Base-by-base conservation (phyloP, 1,284 basidiomycete species). In the Papiliotrema flavescens region DNA sequence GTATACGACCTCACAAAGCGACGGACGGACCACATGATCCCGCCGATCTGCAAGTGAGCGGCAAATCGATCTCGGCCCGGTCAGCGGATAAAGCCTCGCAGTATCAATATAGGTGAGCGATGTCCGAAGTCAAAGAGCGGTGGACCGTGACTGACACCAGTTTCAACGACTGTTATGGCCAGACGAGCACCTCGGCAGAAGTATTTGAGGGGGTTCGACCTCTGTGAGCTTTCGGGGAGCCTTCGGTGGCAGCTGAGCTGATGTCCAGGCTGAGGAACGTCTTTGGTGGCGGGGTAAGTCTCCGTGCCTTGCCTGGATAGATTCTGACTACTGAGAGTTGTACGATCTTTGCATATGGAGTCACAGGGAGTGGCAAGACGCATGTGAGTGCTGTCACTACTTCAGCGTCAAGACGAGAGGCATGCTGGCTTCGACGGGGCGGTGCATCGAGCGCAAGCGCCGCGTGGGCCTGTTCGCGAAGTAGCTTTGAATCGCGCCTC, bases 341-440 rank as follows among this genome's bases (percentile, higher is more conserved):
- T 6, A 68, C 64, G 0, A 60, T 70, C 23, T 67, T 72, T 47
- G 61, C 66, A 1, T 72, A 69, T 50, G 70, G 70, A 15, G 68
- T 68, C 2, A 72, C 70, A 9, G 69, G 69, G 23, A 62, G 65
- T 11, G 72, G 72, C 11, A 73, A 75, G 51, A 73, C 73, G 3
- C 63, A 68, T 51, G 67, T 71, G 39, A 36, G n/a, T n/a, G n/a
- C n/a, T n/a, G n/a, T n/a, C n/a, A n/a, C n/a, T n/a, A n/a, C n/a
- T n/a, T n/a, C n/a, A n/a, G n/a, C n/a, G n/a, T n/a, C n/a, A n/a
- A n/a, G n/a, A n/a, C n/a, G n/a, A n/a, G n/a, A n/a, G n/a, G n/a
- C n/a, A n/a, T n/a, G n/a, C n/a, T n/a, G n/a, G n/a, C n/a, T n/a
- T n/a, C n/a, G n/a, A n/a, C n/a, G n/a, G n/a, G n/a, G n/a, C n/a